These are phyloP conservation scores for Cryphonectria radicalis DNA, from an alignment of 2,329 filamentous ascomycete species.

Conservation along the genomic window DNA sequence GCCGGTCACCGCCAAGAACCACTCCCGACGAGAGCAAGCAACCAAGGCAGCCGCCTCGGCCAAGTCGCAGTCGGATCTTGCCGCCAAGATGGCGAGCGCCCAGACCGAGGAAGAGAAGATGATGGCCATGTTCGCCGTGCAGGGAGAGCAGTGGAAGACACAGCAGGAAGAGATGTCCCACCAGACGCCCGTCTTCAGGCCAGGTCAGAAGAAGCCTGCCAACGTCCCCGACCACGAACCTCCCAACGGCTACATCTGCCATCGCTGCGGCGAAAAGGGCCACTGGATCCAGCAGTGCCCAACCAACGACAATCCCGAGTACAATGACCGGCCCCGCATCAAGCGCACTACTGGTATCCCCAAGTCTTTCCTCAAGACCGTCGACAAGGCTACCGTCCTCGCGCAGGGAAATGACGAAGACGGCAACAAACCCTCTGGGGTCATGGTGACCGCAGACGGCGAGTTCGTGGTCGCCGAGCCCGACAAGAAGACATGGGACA, in stretches of 20 bases:
- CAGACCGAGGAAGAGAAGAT: conserved; percentile 95
- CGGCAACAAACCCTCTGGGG: conserved; percentile 78
- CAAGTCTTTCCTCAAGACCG: conserved; percentile 90
- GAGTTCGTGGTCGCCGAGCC: conserved; percentile 97
- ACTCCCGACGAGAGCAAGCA: conserved; percentile 66
- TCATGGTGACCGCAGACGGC: conserved; percentile 98
- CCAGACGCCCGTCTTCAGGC: conserved; percentile 66
- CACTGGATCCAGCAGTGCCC: conserved; percentile 99
- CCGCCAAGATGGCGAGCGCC: conserved; percentile 72
- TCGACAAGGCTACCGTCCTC: conserved; percentile 84
- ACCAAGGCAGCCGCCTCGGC: conserved; percentile 57
- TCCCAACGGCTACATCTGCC: conserved; percentile 92
- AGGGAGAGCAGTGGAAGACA: conserved; percentile 89
- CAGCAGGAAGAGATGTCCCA: conserved; percentile 93
- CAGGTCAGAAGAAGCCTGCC: conserved; percentile 66
- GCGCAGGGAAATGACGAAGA: conserved; percentile 77
- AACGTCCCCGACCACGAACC: conserved; percentile 92
- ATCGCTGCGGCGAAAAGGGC: conserved; percentile 95
- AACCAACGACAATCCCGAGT: conserved; percentile 97
- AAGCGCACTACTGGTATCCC: conserved; percentile 98
- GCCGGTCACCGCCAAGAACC: conserved; percentile 84
- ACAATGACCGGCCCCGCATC: conserved; percentile 89
- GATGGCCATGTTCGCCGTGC: conserved; percentile 87
- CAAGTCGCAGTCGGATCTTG: conserved; percentile 60
- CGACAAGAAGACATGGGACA: conserved; percentile 94